These are phyloP conservation scores for Entonaema liquescens DNA, from an alignment of 495 filamentous ascomycete species.

Conservation along the genomic window DNA sequence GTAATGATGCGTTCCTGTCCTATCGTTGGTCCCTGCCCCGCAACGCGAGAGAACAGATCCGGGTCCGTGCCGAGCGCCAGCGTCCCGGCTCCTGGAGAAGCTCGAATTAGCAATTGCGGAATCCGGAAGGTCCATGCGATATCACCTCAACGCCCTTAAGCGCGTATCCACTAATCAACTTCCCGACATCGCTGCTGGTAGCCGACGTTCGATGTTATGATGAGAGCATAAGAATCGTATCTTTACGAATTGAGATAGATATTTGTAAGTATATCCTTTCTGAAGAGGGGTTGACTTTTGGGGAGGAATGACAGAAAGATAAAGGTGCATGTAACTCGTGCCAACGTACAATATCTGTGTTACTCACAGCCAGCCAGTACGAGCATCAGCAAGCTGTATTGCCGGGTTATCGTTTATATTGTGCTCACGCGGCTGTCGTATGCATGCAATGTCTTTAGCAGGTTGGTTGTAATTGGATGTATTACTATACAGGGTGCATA, in stretches of 20 bases:
- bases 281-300: neutral
- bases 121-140: constrained; percentile 38
- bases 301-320: neutral
- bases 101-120: constrained; percentile 27
- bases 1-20: constrained; percentile 20
- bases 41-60: constrained; percentile 27
- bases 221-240: neutral
- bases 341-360: neutral
- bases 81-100: constrained; percentile 26
- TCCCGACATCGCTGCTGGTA: constrained; percentile 37
- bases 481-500: neutral
- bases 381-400: constrained; percentile 13
- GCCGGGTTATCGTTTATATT: constrained; percentile 10
- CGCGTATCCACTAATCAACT: constrained; percentile 7
- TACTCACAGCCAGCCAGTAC: constrained; percentile 5
- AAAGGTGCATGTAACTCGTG: neutral
- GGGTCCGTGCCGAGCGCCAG: constrained; percentile 21
- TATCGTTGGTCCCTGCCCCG: constrained; percentile 41
- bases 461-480: neutral
- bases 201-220: neutral
- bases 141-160: neutral
- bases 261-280: neutral
- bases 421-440: constrained; percentile 13
- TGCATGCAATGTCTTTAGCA: constrained; percentile 16
- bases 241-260: neutral